These are phyloP conservation scores for Fusarium secorum DNA, from an alignment of 2,329 filamentous ascomycete species.

Conservation along the genomic window DNA sequence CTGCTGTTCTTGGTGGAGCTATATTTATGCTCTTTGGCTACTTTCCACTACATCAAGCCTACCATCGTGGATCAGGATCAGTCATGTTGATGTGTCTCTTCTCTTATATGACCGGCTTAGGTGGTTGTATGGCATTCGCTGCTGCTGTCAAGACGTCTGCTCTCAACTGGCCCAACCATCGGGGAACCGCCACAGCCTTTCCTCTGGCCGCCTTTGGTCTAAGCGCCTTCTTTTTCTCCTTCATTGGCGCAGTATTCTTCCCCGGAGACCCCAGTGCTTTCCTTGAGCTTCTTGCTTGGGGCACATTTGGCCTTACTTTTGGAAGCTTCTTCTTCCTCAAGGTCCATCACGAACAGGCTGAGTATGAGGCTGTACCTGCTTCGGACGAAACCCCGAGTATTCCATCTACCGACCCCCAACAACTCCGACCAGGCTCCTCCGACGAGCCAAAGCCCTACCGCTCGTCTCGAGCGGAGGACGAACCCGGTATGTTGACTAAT, in stretches of 20 bases:
- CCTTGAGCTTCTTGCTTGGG: constrained; percentile 79
- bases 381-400: constrained; percentile 31
- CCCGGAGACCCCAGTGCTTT: constrained; percentile 85
- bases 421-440: constrained; percentile 53
- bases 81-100: constrained; percentile 77
- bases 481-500: constrained; percentile 70
- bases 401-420: constrained; percentile 43
- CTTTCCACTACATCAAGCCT: constrained; percentile 83
- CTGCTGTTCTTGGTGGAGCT: constrained; percentile 78
- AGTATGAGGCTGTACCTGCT: constrained; percentile 65
- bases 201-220: constrained; percentile 92
- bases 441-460: constrained; percentile 52
- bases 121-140: constrained; percentile 90
- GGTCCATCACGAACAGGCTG: constrained; percentile 66
- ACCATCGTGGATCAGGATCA: constrained; percentile 70
- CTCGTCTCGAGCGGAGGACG: constrained; percentile 53
- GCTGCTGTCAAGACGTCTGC: constrained; percentile 87
- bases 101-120: constrained; percentile 84
- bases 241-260: constrained; percentile 77
- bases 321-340: constrained; percentile 85
- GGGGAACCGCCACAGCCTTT: constrained; percentile 93
- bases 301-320: constrained; percentile 79
- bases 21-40: constrained; percentile 80
- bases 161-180: constrained; percentile 88
- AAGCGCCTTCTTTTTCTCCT: constrained; percentile 95